These are phyloP conservation scores for Stagonosporopsis chrysanthemi DNA, from an alignment of 2,329 filamentous ascomycete species.

Conservation along the genomic window DNA sequence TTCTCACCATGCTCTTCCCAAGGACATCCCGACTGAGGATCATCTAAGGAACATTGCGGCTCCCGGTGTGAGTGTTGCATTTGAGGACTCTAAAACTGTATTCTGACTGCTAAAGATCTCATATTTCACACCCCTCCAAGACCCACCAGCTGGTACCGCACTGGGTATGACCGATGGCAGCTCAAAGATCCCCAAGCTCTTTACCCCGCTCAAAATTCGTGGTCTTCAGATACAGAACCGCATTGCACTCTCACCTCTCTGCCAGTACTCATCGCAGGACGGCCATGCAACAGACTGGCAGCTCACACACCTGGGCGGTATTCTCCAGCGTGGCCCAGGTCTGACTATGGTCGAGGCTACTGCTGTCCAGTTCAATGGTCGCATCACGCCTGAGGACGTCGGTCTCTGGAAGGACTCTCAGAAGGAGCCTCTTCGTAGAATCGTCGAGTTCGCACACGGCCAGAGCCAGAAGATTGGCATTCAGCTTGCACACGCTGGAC, in stretches of 20 bases:
- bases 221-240: conserved; percentile 72
- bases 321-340: conserved; percentile 76
- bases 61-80: conserved; percentile 46
- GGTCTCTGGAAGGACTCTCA: conserved; percentile 89
- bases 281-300: conserved; percentile 84
- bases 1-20: conserved; percentile 43
- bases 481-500: conserved; percentile 82
- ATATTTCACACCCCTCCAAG: conserved; percentile 59
- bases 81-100: background rate
- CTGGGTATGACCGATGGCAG: conserved; percentile 57
- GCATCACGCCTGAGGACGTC: conserved; percentile 81
- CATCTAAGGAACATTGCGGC: conserved; percentile 53
- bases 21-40: conserved; percentile 42
- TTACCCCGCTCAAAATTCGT: conserved; percentile 64
- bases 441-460: conserved; percentile 80
- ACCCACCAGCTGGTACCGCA: conserved; percentile 57
- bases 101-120: conserved; percentile 42
- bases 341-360: conserved; percentile 82
- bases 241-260: conserved; percentile 61
- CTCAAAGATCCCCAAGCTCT: conserved; percentile 64
- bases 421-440: conserved; percentile 72
- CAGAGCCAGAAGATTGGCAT: conserved; percentile 80
- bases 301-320: conserved; percentile 80
- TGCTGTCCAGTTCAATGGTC: conserved; percentile 74
- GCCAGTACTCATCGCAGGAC: conserved; percentile 71